phyloP scores from a whole-genome alignment of 2,329 filamentous ascomycete genomes.

The Byssochlamys sp. region DNA sequence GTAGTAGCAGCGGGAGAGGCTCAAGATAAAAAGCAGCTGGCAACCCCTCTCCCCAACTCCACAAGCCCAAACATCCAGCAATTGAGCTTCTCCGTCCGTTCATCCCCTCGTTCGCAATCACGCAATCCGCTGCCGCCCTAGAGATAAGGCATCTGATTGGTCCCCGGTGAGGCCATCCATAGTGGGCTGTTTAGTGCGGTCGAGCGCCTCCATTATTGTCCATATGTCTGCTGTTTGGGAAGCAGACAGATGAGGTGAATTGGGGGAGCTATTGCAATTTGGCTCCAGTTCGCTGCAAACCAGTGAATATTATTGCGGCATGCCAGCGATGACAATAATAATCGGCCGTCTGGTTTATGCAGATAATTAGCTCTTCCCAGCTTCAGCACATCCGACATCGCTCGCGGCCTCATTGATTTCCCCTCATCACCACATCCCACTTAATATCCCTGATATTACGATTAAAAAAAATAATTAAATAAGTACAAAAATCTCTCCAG shows the following conservation, averaged over 20 bases:
- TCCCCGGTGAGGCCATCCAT: not conserved
- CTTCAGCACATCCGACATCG: not conserved
- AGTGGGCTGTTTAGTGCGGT: constrained; percentile 19
- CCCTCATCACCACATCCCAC: not conserved
- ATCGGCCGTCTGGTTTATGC: no score
- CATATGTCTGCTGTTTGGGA: not conserved
- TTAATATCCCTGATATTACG: not conserved
- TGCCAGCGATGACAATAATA: no score
- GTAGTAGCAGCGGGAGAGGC: not conserved
- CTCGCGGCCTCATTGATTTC: not conserved
- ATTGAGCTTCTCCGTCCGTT: constrained; percentile 8
- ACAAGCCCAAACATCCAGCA: constrained; percentile 1
- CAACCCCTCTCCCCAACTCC: constrained; percentile 8
- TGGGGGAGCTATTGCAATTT: not conserved
- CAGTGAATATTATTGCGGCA: no score
- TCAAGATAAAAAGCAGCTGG: not conserved
- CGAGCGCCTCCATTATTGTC: not conserved
- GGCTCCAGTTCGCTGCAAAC: not conserved
- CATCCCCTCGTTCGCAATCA: constrained; percentile 17
- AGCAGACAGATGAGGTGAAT: not conserved
- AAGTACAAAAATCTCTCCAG: not conserved
- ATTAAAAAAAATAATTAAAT: not conserved
- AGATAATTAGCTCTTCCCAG: no score
- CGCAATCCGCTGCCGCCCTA: constrained; percentile 25
- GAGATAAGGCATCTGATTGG: constrained; percentile 24